Percentiles rank a stretch among this genome's conserved stretches.
Evolutionary conservation across 345 rosid genomes (phyloP).

Genomic region (Sisymbrium altissimum): DNA sequence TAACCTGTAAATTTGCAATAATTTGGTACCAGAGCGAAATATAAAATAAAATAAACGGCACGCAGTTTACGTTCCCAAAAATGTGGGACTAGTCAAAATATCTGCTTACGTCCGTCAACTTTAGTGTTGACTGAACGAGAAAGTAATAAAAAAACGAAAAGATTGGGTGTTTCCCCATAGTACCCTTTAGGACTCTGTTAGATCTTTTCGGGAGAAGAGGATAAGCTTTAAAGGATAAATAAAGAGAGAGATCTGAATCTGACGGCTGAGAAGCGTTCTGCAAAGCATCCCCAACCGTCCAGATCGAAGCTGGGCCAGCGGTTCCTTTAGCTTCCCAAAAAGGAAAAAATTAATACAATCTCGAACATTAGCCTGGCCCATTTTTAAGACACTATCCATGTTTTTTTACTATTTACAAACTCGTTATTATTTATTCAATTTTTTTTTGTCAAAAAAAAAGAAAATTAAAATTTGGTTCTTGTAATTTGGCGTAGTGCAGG

Average conservation of each 20-base stretch:
- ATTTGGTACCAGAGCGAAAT: background rate
- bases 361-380: constrained; percentile 18
- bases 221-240: background rate
- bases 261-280: constrained; percentile 27
- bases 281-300: constrained; percentile 34
- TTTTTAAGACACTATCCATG: background rate
- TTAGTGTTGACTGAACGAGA: constrained; percentile 29
- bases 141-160: background rate
- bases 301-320: constrained; percentile 23
- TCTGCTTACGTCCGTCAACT: constrained; percentile 27
- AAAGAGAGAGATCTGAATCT: constrained; percentile 16
- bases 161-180: constrained; percentile 22
- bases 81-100: constrained; percentile 13
- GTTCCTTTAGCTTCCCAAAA: constrained; percentile 19
- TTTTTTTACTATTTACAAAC: background rate
- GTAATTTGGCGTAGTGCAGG: too few relatives aligned
- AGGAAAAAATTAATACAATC: constrained; percentile 24
- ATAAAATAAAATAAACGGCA: constrained; percentile 22
- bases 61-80: constrained; percentile 28
- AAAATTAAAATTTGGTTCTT: background rate
- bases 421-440: background rate
- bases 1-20: background rate
- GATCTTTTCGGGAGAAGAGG: constrained; percentile 29
- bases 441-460: background rate
- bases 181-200: constrained; percentile 22